Percentiles rank a stretch among this genome's conserved stretches.
These are phyloP conservation scores for Solanum hybrid DNA, from an alignment of 305 asterid genomes.

Conservation along the genomic window DNA sequence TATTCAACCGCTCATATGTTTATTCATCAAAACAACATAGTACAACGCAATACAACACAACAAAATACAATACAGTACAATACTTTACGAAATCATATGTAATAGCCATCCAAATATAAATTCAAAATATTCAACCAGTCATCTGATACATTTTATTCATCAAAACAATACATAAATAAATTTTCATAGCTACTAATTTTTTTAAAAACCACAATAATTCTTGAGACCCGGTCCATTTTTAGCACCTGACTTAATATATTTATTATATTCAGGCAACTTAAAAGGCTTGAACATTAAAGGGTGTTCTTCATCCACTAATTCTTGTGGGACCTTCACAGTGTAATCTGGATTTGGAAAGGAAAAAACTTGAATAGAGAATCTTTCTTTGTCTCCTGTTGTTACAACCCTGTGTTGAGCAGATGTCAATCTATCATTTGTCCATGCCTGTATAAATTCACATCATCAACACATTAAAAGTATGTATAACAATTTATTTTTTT, in stretches of 20 bases:
- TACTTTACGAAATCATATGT: too few species aligned
- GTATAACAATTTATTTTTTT: too few species aligned
- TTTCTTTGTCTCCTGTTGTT: neutral
- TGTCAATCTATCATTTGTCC: conserved; percentile 10
- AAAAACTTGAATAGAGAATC: conserved; percentile 9
- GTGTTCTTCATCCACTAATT: conserved; percentile 15
- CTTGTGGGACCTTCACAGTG: neutral
- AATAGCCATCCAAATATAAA: too few species aligned
- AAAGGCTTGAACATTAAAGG: conserved; percentile 10
- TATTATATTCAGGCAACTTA: too few species aligned
- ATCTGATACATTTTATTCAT: neutral
- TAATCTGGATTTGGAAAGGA: neutral
- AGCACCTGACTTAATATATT: neutral
- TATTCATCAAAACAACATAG: too few species aligned
- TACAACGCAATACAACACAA: too few species aligned
- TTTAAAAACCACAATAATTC: too few species aligned
- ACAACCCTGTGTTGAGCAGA: conserved; percentile 7
- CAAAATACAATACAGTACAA: too few species aligned
- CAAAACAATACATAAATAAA: neutral
- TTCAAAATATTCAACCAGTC: neutral
- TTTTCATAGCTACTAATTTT: neutral
- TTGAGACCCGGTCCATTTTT: neutral
- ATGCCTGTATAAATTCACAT: conserved; percentile 5
- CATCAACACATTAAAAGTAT: too few species aligned
- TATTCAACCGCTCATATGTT: too few species aligned